Conservation (phyloP, 331 rosid species). For the Dryas integrifolia region DNA sequence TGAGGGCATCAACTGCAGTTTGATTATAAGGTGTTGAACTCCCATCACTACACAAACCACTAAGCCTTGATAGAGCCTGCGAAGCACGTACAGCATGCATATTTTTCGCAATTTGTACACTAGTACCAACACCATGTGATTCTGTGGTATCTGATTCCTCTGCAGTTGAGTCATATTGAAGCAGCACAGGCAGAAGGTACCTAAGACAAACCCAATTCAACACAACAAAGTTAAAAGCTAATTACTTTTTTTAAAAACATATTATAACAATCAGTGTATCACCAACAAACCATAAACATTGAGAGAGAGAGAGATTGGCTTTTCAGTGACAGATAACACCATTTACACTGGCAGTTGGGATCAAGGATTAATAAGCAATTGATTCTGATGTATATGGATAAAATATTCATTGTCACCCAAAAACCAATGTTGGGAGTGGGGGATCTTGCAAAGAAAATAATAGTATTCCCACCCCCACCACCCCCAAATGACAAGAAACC, state of each 20-base stretch:
- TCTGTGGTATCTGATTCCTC: conserved; percentile 77
- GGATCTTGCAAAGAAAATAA: too few species aligned
- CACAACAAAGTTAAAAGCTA: not conserved
- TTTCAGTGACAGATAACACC: not conserved
- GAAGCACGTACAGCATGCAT: conserved; percentile 80
- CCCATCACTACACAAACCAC: conserved; percentile 77
- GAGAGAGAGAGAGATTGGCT: too few species aligned
- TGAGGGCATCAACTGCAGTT: conserved; percentile 67
- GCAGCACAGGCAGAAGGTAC: conserved; percentile 93
- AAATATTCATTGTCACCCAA: too few species aligned
- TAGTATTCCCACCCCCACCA: too few species aligned
- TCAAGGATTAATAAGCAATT: not conserved
- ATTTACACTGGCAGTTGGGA: not conserved
- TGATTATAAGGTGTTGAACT: conserved; percentile 66
- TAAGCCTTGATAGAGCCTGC: conserved; percentile 83
- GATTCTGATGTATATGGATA: too few species aligned
- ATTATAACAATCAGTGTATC: not conserved
- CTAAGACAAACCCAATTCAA: conserved; percentile 41
- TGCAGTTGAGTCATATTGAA: conserved; percentile 96
- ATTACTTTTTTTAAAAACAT: not conserved
- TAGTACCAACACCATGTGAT: conserved; percentile 94
- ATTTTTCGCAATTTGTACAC: conserved; percentile 95
- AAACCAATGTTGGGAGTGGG: too few species aligned
- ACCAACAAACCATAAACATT: not conserved
- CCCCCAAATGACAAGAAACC: too few species aligned